Conservation (phyloP, 805 yeast genomes). For the Blastobotrys peoriensis region DNA sequence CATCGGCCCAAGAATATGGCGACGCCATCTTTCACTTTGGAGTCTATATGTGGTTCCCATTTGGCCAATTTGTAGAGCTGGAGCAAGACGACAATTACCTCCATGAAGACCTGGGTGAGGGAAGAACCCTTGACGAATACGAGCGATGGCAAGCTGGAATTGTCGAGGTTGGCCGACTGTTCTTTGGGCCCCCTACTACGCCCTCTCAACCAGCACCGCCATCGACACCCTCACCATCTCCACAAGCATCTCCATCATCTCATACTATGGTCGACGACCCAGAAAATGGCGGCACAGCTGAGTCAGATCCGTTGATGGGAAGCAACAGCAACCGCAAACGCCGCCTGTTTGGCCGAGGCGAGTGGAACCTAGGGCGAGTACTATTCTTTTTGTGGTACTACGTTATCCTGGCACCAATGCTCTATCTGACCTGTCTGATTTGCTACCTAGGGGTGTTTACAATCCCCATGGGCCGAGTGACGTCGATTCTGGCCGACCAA, state of each 20-base stretch:
- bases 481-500: constrained; percentile 63
- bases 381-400: constrained; percentile 69
- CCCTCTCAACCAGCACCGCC: constrained; percentile 19
- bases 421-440: constrained; percentile 45
- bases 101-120: constrained; percentile 83
- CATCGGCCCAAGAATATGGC: constrained; percentile 56
- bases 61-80: constrained; percentile 81
- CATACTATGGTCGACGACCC: not conserved
- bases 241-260: not conserved
- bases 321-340: constrained; percentile 18
- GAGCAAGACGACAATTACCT: constrained; percentile 73
- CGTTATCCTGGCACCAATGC: constrained; percentile 60
- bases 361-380: constrained; percentile 82
- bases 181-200: constrained; percentile 59
- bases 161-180: constrained; percentile 68
- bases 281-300: constrained; percentile 1
- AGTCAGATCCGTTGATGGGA: constrained; percentile 3
- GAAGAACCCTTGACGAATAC: constrained; percentile 77
- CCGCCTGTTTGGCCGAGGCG: constrained; percentile 84
- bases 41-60: constrained; percentile 71
- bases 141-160: constrained; percentile 76
- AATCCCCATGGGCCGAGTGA: constrained; percentile 87
- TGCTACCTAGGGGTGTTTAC: constrained; percentile 85
- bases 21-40: constrained; percentile 56
- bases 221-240: not conserved